Evolutionary conservation across 139 green algal species (phyloP).

Genomic region (Tetraselmis striata): DNA sequence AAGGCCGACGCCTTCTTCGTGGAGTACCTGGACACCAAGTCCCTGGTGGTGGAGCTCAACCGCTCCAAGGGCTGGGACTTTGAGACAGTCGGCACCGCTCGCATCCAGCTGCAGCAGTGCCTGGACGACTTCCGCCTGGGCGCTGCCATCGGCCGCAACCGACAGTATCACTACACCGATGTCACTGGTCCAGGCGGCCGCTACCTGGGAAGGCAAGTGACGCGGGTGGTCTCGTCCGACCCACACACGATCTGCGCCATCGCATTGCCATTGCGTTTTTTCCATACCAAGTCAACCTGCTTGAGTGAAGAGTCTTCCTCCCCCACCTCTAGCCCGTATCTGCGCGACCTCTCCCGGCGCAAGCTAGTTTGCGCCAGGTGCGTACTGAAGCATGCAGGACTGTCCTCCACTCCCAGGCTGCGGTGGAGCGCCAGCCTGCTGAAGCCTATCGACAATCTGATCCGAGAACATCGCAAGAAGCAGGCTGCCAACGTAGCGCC

Average conservation of each 20-base stretch:
- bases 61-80: conserved; percentile 9
- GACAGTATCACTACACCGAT: neutral
- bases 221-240: too few species aligned
- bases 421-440: neutral
- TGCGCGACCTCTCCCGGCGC: too few species aligned
- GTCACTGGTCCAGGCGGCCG: neutral
- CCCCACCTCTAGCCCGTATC: too few species aligned
- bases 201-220: neutral
- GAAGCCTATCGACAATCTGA: neutral
- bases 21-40: conserved; percentile 46
- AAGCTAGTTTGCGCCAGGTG: too few species aligned
- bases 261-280: too few species aligned
- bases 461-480: neutral
- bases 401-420: neutral
- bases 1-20: conserved; percentile 40
- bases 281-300: too few species aligned
- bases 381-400: too few species aligned
- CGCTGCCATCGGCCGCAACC: neutral
- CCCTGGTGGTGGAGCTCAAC: conserved; percentile 11
- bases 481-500: neutral
- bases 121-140: neutral
- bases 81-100: conserved; percentile 4
- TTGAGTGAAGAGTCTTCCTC: too few species aligned
- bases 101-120: neutral
- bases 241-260: too few species aligned